These are phyloP conservation scores for Vigna nakashimae DNA, from an alignment of 306 rosid genomes.

Conservation along the genomic window DNA sequence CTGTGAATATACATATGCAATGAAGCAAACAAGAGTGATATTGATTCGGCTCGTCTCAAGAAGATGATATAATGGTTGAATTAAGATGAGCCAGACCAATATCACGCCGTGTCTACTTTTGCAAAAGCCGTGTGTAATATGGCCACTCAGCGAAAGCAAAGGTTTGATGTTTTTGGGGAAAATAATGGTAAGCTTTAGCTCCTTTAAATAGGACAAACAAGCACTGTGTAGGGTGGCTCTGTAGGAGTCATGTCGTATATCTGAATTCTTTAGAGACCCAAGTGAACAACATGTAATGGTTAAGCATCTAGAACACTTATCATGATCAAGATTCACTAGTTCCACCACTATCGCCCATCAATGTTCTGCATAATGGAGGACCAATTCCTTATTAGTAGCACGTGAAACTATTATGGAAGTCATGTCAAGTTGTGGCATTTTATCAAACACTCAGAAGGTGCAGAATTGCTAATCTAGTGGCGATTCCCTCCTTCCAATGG, in stretches of 20 bases:
- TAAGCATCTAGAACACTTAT: constrained; percentile 51
- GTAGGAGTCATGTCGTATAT: background rate
- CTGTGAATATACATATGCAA: constrained; percentile 33
- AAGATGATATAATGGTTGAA: background rate
- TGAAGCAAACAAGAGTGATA: constrained; percentile 79
- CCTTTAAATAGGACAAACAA: constrained; percentile 46
- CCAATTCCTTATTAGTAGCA: constrained; percentile 31
- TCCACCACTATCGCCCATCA: constrained; percentile 48
- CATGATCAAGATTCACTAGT: constrained; percentile 43
- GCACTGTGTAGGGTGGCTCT: background rate
- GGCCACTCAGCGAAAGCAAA: background rate
- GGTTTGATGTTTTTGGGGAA: constrained; percentile 25
- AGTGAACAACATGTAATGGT: constrained; percentile 25
- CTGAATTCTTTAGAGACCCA: background rate
- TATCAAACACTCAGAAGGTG: background rate
- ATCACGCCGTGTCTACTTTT: constrained; percentile 71
- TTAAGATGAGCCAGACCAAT: constrained; percentile 64
- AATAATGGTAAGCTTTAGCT: constrained; percentile 1
- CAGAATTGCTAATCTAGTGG: background rate
- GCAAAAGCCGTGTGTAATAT: constrained; percentile 41
- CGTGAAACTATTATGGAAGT: constrained; percentile 14
- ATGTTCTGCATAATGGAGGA: constrained; percentile 41
- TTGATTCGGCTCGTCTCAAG: constrained; percentile 74
- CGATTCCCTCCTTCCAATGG: constrained; percentile 38
- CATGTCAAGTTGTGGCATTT: background rate